phyloP scores from a whole-genome alignment of 73 alveolate species.

The Stentor roeselii region DNA sequence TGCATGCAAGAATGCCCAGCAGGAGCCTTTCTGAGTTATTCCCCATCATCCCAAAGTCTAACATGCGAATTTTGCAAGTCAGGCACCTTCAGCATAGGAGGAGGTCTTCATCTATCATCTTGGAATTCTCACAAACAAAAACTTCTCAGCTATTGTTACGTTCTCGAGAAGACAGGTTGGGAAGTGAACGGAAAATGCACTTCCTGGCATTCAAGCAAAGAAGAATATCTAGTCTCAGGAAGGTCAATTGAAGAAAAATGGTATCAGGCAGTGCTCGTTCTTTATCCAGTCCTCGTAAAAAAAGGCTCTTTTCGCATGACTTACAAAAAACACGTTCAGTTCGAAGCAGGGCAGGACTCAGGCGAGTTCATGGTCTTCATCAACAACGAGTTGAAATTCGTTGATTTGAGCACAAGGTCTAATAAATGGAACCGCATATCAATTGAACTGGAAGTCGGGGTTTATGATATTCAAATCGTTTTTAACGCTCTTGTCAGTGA shows the following conservation, averaged over 20 bases:
- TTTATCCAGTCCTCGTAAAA: slow-evolving; percentile 1
- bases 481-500: not conserved
- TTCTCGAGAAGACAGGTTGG: not conserved
- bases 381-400: not conserved
- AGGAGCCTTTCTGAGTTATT: too few species aligned
- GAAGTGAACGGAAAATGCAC: not conserved
- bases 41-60: not conserved
- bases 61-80: not conserved
- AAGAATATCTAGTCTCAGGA: not conserved
- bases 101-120: not conserved
- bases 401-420: not conserved
- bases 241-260: not conserved
- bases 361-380: slow-evolving; percentile 1
- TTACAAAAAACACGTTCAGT: not conserved
- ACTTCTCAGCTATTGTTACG: not conserved
- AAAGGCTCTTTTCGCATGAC: not conserved
- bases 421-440: not conserved
- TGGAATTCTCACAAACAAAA: not conserved
- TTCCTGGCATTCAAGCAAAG: not conserved
- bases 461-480: not conserved
- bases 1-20: too few species aligned
- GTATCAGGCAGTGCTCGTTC: not conserved
- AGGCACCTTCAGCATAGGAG: not conserved
- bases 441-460: not conserved
- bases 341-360: too few species aligned